A percentile compares a stretch with the other conserved stretches of the same genome.
Conservation (phyloP, 306 rosid species). For the Cucumis cinereus region DNA sequence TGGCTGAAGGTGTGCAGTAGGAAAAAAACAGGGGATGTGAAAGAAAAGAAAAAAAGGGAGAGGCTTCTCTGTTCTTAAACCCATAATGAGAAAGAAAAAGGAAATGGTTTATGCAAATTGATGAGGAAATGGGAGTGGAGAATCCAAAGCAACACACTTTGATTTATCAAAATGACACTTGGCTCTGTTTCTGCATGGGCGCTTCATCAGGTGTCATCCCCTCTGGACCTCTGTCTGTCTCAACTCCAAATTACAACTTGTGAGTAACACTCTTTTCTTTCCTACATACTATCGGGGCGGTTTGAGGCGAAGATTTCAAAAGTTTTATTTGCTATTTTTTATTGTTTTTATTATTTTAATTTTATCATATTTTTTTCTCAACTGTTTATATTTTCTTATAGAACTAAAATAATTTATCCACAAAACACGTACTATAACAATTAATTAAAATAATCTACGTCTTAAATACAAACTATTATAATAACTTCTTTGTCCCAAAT, state of each 20-base stretch:
- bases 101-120: neutral
- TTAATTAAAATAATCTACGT: no score
- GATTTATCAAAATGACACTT: constrained; percentile 16
- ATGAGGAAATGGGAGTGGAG: neutral
- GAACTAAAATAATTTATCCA: no score
- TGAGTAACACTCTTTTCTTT: neutral
- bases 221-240: neutral
- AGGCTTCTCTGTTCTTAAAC: neutral
- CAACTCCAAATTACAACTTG: neutral
- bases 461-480: no score
- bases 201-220: constrained; percentile 18
- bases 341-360: no score
- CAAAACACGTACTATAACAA: no score
- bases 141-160: neutral
- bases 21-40: neutral
- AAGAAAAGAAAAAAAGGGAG: neutral
- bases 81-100: neutral
- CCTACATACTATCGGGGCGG: neutral
- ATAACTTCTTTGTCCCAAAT: no score
- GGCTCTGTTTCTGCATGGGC: constrained; percentile 23
- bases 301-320: no score
- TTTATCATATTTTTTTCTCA: no score
- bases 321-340: no score
- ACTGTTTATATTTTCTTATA: no score
- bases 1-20: constrained; percentile 3